Evolutionary conservation across 148 eudicot species (phyloP), one percentile per base, ranked within the genome.

Genomic region (Dysphania ambrosioides): DNA sequence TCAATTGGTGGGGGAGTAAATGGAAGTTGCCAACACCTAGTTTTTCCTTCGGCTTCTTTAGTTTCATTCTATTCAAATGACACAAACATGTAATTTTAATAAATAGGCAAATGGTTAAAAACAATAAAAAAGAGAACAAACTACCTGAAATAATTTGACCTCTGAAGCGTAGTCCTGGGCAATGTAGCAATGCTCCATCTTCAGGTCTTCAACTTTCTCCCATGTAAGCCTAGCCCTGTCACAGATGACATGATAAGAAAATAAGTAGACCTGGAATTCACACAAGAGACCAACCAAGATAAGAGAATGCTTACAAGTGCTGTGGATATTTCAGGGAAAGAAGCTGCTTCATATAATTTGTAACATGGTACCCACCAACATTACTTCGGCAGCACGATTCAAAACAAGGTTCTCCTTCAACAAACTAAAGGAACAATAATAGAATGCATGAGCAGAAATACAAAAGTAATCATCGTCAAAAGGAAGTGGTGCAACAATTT

Each of bases 171-270:
- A 95, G 86, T 95, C 96, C 59, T 79, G 80, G 30, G 96, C 88
- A 62, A 95, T 82, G 82, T 92, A 95, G 79, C 98, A 92, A 78
- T 95, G 91, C 78, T 95, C 98, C 97, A 95, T 95, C 85, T 95
- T 95, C 77, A 95, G 85, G 72, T 95, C 98, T 85, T 95, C 98
- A 77, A 85, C 93, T 82, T 92, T 95, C 86, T 95, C 98, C 98
- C 98, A 95, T 16, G 96, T 87, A 72, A 95, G 86, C 81, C 83
- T 87, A 71, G 92, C 74, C 80, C 98, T 95, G 73, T 70, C 65
- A 57, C 38, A 60, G 68, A 76, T 53, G 59, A 30, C 24, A 63
- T 26, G 41, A 29, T 34, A 40, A 36, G 0, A 36, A 42, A 24
- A 61, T 40, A 24, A 64, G n/a, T 38, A 11, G 66, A 31, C 21